Base-by-base conservation (phyloP, 179 eudicot genomes). In the Vitellaria paradoxa region DNA sequence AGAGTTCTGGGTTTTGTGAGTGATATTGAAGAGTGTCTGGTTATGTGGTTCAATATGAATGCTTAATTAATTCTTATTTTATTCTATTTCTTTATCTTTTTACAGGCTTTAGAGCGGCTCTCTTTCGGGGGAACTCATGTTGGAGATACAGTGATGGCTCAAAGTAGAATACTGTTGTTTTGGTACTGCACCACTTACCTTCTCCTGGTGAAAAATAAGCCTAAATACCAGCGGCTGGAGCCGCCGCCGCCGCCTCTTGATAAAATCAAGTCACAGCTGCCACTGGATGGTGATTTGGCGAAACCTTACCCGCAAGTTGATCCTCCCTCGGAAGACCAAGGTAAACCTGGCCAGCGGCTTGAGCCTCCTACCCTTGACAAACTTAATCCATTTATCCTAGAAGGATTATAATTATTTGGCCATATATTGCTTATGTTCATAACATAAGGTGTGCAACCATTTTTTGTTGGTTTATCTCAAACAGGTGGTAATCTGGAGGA, bases 151-250 rank as follows among this genome's bases (percentile, higher is more conserved):
- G 70, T 91, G 75, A 67, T 86, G 63, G 97, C 97, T 63, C 99
- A 95, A 79, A 90, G 97, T 79, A 86, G 87, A 84, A 90, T 95
- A 82, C 81, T 95, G 17, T 47, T 91, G 46, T 93, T 95, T 83
- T 93, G 95, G 99, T 95, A 95, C 80, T 91, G 84, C 82, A 86
- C 91, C 46, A 90, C 99, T 26, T 95, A 90, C 78, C 79, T 93
- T 72, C 84, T 95, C 74, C 93, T 95, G n/a, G 86, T 93, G 89
- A 93, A 89, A 85, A 95, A 95, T 75, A 93, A 88, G 74, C 97
- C 97, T 13, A 93, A 86, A 83, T 95, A 91, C 78, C 99, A 95
- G 85, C 79, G 23, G 68, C 93, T 95, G 23, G 91, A 91, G 82
- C 89, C 84, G 21, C 37, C 88, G 82, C 89, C 84, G 21, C 37